Percentiles rank a stretch among this genome's conserved stretches.
Conservation (phyloP, 139 green algal genomes). For the Desmodesmus armatus region DNA sequence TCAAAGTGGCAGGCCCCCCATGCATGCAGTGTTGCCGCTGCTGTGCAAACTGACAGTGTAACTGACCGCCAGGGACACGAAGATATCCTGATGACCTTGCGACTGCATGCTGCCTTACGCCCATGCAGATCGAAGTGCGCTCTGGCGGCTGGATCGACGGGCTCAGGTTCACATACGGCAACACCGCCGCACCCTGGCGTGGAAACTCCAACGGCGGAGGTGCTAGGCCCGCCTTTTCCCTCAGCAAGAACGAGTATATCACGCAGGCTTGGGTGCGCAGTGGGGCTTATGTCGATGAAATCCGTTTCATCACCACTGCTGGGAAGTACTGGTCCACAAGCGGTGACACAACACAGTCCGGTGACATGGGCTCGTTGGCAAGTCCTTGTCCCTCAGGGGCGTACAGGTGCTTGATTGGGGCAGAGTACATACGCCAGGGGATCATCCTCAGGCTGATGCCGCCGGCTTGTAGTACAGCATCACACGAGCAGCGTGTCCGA, state of each 20-base stretch:
- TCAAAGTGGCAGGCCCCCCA: background rate
- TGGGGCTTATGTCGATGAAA: background rate
- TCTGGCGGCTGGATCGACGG: background rate
- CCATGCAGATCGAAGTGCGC: background rate
- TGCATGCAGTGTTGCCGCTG: background rate
- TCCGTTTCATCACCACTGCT: background rate
- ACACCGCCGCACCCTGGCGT: background rate
- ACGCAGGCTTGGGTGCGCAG: background rate
- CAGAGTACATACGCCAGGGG: background rate
- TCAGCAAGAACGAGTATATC: background rate
- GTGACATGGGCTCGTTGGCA: background rate
- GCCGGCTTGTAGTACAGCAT: background rate
- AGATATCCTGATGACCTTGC: background rate
- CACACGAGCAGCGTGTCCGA: no score
- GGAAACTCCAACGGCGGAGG: background rate
- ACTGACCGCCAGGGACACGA: no score
- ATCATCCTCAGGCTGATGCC: background rate
- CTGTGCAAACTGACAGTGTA: no score
- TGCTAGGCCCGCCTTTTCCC: background rate
- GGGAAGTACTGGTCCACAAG: background rate
- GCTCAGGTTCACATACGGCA: background rate
- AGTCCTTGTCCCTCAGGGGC: background rate
- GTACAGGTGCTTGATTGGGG: background rate
- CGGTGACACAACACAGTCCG: background rate
- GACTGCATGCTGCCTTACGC: background rate